Conservation (phyloP, 345 rosid species). For the Eucalyptus curtisii region DNA sequence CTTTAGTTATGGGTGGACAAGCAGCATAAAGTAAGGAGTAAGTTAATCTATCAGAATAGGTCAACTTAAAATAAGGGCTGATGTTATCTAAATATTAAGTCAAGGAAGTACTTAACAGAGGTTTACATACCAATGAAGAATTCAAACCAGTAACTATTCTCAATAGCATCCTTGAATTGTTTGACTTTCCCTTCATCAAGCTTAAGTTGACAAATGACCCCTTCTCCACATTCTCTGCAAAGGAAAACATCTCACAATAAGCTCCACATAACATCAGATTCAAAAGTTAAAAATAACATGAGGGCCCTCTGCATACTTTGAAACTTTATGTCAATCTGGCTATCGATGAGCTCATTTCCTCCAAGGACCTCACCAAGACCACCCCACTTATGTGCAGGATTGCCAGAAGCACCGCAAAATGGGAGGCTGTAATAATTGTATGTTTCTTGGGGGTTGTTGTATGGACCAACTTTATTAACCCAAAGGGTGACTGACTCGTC, state of each 20-base stretch:
- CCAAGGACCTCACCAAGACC: conserved; percentile 99
- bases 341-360: conserved; percentile 98
- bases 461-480: conserved; percentile 99
- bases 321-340: conserved; percentile 75
- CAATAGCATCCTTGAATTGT: conserved; percentile 83
- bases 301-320: conserved; percentile 40
- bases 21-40: background rate
- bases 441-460: conserved; percentile 98
- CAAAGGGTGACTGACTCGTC: conserved; percentile 83
- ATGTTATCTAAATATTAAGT: background rate
- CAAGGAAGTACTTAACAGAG: background rate
- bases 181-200: conserved; percentile 62
- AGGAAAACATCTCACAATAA: background rate
- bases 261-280: background rate
- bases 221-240: conserved; percentile 56
- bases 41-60: background rate
- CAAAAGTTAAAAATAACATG: background rate
- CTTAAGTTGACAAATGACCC: conserved; percentile 43
- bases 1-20: background rate
- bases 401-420: conserved; percentile 59
- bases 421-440: conserved; percentile 99
- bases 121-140: conserved; percentile 84
- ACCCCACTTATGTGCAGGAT: conserved; percentile 93
- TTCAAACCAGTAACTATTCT: conserved; percentile 87
- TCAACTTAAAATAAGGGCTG: background rate